A percentile compares a stretch with the other conserved stretches of the same genome.
Evolutionary conservation across 306 rosid species (phyloP).

Genomic region (Quercus bicolor): DNA sequence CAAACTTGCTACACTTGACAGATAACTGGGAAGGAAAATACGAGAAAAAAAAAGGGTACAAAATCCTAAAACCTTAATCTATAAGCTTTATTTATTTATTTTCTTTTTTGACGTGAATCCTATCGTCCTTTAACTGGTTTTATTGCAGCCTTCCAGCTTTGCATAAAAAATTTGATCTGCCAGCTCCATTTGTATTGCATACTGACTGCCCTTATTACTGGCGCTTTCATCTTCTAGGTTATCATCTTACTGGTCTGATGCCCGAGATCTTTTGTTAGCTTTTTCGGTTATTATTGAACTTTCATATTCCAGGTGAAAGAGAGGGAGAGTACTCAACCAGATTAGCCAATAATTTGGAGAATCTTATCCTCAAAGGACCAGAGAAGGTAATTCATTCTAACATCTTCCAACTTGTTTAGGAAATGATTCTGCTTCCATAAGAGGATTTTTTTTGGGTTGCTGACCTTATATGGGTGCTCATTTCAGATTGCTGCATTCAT

Average conservation of each 20-base stretch:
- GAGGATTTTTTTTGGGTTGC: neutral
- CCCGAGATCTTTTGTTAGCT: conserved; percentile 6
- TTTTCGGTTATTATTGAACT: neutral
- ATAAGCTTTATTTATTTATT: neutral
- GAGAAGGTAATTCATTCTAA: conserved; percentile 58
- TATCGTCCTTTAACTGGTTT: conserved; percentile 18
- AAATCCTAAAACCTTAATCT: too few relatives aligned
- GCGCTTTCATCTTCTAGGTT: conserved; percentile 96
- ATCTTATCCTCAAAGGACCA: conserved; percentile 83
- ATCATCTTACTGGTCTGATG: conserved; percentile 18
- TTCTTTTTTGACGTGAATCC: neutral
- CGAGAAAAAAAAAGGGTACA: too few relatives aligned
- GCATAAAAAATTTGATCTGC: conserved; percentile 91
- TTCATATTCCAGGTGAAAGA: conserved; percentile 70
- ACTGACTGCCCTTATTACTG: conserved; percentile 98
- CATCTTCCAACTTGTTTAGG: conserved; percentile 3
- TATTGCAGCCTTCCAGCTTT: conserved; percentile 75
- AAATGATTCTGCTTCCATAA: conserved; percentile 12
- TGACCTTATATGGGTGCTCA: conserved; percentile 3
- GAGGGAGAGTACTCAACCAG: conserved; percentile 93
- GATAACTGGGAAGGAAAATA: conserved; percentile 83
- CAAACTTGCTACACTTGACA: too few relatives aligned
- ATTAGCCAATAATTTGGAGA: conserved; percentile 80
- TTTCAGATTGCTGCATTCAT: conserved; percentile 94
- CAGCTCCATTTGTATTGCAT: conserved; percentile 89